Percentiles rank a stretch among this genome's conserved stretches.
phyloP scores from a whole-genome alignment of 495 filamentous ascomycete genomes.

The Hypoxylon perforatum region DNA sequence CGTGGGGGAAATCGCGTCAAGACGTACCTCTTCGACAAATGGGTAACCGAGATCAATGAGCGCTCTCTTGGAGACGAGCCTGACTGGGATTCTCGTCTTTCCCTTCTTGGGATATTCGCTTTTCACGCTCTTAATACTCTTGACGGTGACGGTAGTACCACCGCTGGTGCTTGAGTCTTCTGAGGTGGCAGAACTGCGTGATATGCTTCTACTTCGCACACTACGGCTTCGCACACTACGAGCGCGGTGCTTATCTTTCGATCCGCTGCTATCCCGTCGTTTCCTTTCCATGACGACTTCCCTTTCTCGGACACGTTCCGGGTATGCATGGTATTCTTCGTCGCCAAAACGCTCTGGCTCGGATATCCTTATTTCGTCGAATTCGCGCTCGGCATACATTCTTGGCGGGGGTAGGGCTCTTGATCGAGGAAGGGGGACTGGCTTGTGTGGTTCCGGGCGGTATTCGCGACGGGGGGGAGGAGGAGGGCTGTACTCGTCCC shows the following conservation, averaged over 20 bases:
- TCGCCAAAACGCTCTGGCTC: conserved; percentile 76
- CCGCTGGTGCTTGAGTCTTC: conserved; percentile 57
- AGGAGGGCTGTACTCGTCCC: conserved; percentile 60
- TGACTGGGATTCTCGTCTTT: too few species aligned
- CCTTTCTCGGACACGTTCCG: conserved; percentile 64
- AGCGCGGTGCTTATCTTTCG: conserved; percentile 33
- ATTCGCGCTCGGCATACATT: conserved; percentile 64
- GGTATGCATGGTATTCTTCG: conserved; percentile 70
- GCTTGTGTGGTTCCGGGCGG: conserved; percentile 61
- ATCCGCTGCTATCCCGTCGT: conserved; percentile 47
- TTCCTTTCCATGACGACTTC: conserved; percentile 57
- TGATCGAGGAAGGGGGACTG: conserved; percentile 63
- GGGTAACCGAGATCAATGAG: conserved; percentile 87
- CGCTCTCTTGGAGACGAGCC: conserved; percentile 70
- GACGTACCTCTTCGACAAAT: conserved; percentile 81
- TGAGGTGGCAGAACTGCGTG: conserved; percentile 58
- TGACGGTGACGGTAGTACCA: conserved; percentile 45
- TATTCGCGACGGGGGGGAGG: conserved; percentile 52
- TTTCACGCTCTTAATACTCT: conserved; percentile 55
- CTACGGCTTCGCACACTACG: conserved; percentile 25
- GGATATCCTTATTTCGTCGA: conserved; percentile 72
- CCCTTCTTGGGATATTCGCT: conserved; percentile 68
- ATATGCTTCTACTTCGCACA: conserved; percentile 45
- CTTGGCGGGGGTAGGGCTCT: conserved; percentile 57
- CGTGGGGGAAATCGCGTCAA: conserved; percentile 1